Evolutionary conservation across 768 basidiomycete species (phyloP).

Genomic region (Pleurotus eryngii): DNA sequence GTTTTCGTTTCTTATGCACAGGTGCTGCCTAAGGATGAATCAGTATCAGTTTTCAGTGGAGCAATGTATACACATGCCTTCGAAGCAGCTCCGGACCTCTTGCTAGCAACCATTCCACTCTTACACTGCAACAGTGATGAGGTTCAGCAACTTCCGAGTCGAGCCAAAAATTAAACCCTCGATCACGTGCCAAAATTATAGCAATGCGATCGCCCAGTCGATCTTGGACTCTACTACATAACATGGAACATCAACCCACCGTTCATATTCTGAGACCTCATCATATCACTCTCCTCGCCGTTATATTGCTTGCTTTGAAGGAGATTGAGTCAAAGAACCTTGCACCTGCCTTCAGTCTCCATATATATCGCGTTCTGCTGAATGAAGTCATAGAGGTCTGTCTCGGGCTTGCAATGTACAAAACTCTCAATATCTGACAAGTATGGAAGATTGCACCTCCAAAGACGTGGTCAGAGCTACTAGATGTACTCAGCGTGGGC

Average conservation of each 20-base stretch:
- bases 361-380: conserved; percentile 64
- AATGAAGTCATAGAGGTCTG: conserved; percentile 68
- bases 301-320: conserved; percentile 62
- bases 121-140: conserved; percentile 13
- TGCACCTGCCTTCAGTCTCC: conserved; percentile 55
- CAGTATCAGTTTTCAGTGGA: neutral
- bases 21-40: conserved; percentile 31
- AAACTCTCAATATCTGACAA: neutral
- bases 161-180: neutral
- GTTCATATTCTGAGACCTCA: conserved; percentile 74
- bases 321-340: conserved; percentile 52
- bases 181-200: neutral
- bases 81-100: conserved; percentile 29
- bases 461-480: conserved; percentile 48
- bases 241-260: conserved; percentile 44
- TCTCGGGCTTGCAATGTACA: conserved; percentile 12
- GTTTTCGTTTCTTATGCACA: conserved; percentile 55
- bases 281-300: conserved; percentile 65
- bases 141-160: neutral
- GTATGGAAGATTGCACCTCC: conserved; percentile 61
- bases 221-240: neutral
- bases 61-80: conserved; percentile 16
- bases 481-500: conserved; percentile 40
- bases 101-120: conserved; percentile 26
- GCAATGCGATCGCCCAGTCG: neutral